These are phyloP conservation scores for Candida sp. DNA, from an alignment of 1,139 yeast genomes.

Conservation along the genomic window DNA sequence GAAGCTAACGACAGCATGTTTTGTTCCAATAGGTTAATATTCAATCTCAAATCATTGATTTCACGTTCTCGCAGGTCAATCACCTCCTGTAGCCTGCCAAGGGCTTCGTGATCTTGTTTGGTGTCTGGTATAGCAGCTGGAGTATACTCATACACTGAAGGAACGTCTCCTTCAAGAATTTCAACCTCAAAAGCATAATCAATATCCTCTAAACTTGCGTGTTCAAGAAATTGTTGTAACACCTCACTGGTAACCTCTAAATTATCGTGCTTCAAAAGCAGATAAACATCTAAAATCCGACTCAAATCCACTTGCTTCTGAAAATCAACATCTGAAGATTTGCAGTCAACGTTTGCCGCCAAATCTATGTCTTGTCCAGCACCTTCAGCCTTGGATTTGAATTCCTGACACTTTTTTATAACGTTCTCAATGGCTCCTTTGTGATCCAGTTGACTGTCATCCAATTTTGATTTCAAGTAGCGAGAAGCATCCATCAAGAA, in stretches of 20 bases:
- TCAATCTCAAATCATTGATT: slow-evolving; percentile 42
- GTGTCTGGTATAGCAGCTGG: neutral
- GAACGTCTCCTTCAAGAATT: neutral
- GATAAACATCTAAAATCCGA: neutral
- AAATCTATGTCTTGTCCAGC: neutral
- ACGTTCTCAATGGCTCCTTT: neutral
- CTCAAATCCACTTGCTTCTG: neutral
- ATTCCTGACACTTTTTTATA: neutral
- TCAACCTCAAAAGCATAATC: neutral
- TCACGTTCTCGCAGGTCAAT: slow-evolving; percentile 28
- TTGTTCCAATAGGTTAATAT: slow-evolving; percentile 43
- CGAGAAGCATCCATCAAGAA: neutral
- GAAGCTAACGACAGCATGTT: slow-evolving; percentile 38
- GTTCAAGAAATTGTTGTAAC: neutral
- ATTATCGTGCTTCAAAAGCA: neutral
- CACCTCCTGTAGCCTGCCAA: neutral
- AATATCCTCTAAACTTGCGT: neutral
- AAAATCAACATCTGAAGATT: neutral
- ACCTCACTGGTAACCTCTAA: neutral
- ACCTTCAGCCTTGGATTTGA: neutral
- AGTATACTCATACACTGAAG: slow-evolving; percentile 2
- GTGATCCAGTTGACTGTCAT: too few species aligned
- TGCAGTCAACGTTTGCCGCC: neutral
- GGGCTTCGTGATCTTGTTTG: neutral
- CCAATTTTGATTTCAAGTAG: neutral